Base-by-base conservation (phyloP, 192 early-diverging fungal genomes). In the Diversispora eburnea region DNA sequence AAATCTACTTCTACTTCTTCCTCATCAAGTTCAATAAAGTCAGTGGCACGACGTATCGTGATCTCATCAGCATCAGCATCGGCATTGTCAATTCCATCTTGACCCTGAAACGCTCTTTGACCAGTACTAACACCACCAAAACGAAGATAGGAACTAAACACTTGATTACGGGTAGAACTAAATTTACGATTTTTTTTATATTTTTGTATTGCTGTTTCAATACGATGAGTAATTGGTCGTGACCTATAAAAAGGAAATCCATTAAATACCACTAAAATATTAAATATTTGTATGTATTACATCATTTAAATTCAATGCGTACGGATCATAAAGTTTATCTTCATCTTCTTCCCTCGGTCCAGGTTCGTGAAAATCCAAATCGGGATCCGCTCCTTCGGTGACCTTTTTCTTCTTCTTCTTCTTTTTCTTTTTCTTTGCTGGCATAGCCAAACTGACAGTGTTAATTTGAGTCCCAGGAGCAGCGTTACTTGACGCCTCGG, bases 111-210 rank as follows among this genome's bases (percentile, higher is more conserved):
- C 3, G 75, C 75, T 47, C 86, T 88, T 15, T 73, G 86, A 2
- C 84, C 83, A 0, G 83, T 77, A 2, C 76, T 70, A 51, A 88
- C 81, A 9, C 86, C 86, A 8, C 86, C 86, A 72, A 82, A 86
- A 15, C 71, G 67, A 25, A 88, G 75, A 56, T 88, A 88, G 42
- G 75, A 70, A 15, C 79, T 77, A 67, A 88, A 76, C 51, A 88
- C 83, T 59, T 72, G 62, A 3, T 78, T 75, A 15, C 80, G 80
- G n/a, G 71, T 73, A 5, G 72, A 51, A 7, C 25, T 77, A 43
- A 88, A 86, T 63, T 80, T 83, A 45, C 84, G 84, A 39, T 85
- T 88, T 54, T 86, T 83, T 47, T 80, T 79, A 66, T 84, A 88
- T 47, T 78, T 79, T 45, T 79, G 79, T 43, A 88, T 76, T 0